Base-by-base conservation (phyloP, 257 asterid species). In the Penstemon barbatus region DNA sequence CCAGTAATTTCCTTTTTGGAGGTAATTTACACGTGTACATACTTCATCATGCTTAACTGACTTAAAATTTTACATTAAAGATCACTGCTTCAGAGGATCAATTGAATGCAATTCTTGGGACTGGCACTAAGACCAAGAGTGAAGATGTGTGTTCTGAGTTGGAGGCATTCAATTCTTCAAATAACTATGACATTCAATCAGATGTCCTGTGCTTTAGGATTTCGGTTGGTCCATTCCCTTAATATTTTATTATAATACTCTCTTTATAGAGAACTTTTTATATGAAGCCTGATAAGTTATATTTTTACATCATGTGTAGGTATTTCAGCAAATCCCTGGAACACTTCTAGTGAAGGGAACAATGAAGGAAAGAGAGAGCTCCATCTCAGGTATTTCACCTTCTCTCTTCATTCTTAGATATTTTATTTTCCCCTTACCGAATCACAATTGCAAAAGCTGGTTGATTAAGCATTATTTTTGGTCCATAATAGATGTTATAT, bases 261-360 rank as follows among this genome's bases (percentile, higher is more conserved):
- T 55, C 52, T 56, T 25, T 63, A 68, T 51, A 15, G 39, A 18
- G 52, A 42, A 25, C 12, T 50, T 10, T 45, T 43, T 56, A 12
- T 40, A 7, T 61, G 33, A 12, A 12, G 46, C 19, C 33, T 46
- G 61, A 13, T 4, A 15, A 44, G 13, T 70, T 69, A 8, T 60
- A 48, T 37, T 40, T 65, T 58, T 40, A 13, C 54, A 57, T 25
- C 60, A 37, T 79, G 42, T 75, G 15, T 71, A 87, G 98, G 92
- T 93, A 61, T 93, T 93, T 71, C 92, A 93, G 87, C 96, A 86
- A 75, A 89, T 76, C 61, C 96, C 97, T 12, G 99, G 97, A 41
- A 85, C 94, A 15, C 92, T 90, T 63, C 52, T 93, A 82, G 81
- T 88, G 61, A 84, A 61, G 77, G 97, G 96, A 71, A 71, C 78